These are phyloP conservation scores for Collariella sp. DNA, from an alignment of 495 filamentous ascomycete species.

Conservation along the genomic window DNA sequence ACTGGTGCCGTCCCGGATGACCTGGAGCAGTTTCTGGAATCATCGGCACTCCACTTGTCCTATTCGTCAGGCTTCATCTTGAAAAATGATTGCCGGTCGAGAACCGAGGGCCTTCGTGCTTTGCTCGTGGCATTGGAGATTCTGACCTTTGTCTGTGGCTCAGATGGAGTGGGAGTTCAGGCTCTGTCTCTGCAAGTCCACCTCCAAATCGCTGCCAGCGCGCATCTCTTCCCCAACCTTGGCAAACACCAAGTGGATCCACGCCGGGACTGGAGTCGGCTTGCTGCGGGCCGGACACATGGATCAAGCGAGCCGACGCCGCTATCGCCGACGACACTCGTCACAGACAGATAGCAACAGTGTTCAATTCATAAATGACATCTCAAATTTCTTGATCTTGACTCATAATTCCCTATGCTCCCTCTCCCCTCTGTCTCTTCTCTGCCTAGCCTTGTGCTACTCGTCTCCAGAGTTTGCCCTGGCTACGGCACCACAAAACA, in stretches of 20 bases:
- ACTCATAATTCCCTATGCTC: too few species aligned
- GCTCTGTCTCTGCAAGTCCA: not conserved
- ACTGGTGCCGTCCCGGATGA: slow-evolving; percentile 11
- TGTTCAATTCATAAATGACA: too few species aligned
- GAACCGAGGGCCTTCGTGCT: not conserved
- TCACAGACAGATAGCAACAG: too few species aligned
- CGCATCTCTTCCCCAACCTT: not conserved
- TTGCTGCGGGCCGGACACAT: slow-evolving; percentile 8
- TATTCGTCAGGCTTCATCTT: not conserved
- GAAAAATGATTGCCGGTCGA: not conserved
- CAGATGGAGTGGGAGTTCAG: not conserved
- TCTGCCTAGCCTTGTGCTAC: too few species aligned
- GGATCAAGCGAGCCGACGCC: not conserved
- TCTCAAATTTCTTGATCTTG: too few species aligned
- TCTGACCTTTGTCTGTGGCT: not conserved
- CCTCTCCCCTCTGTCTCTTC: too few species aligned
- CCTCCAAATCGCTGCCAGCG: not conserved
- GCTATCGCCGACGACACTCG: not conserved
- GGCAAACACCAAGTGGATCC: not conserved
- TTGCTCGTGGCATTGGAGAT: not conserved
- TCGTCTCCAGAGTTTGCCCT: too few species aligned
- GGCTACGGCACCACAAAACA: too few species aligned
- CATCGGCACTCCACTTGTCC: slow-evolving; percentile 23
- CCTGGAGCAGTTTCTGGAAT: slow-evolving; percentile 27
- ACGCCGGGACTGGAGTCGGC: not conserved